Evolutionary conservation across 2,329 filamentous ascomycete genomes (phyloP), one percentile per base, ranked within the genome.

Genomic region (Bipolaris cookei): DNA sequence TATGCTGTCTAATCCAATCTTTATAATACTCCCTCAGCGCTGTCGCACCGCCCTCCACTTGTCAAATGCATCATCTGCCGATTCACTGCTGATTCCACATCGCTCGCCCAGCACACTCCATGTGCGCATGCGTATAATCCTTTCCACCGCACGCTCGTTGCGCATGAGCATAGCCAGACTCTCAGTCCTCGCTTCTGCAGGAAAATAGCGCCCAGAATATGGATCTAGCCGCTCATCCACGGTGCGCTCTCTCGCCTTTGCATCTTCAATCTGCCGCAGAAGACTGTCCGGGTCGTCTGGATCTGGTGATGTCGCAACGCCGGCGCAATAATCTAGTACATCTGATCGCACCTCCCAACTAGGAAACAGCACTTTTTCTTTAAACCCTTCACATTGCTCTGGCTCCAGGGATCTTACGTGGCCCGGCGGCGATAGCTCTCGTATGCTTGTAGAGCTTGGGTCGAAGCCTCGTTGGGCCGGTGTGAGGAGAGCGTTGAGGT

Each of bases 181-280:
- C 77, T 97, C 90, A 0, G 92, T 95, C 62, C 92, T 83, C 13
- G 90, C 83, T 78, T 98, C 92, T 49, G 82, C 80, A 0, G 90
- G 88, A 66, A 94, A 94, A 74, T 91, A 96, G 21, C 94, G 82
- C 6, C 83, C 90, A 8, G 90, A 93, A 73, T 99, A 99, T 1
- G 95, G 95, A 79, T 99, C 95, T 56, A 97, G 76, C 54, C 95
- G 82, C 78, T 98, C 95, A 74, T 98, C 86, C 4, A 98, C 88
- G 0, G 94, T 82, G 50, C 87, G 82, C 69, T 94, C 89, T 45
- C 88, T 83, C 61, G 90, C 87, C 66, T 82, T 86, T 56, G 87
- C 84, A 51, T 86, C 86, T 76, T 96, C 90, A 0, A 87, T 82
- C 68, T 92, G 84, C 52, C 90, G 82, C 16, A 90, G 69, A 0